Base-by-base conservation (phyloP, 495 filamentous ascomycete genomes). In the Talaromyces ruber region DNA sequence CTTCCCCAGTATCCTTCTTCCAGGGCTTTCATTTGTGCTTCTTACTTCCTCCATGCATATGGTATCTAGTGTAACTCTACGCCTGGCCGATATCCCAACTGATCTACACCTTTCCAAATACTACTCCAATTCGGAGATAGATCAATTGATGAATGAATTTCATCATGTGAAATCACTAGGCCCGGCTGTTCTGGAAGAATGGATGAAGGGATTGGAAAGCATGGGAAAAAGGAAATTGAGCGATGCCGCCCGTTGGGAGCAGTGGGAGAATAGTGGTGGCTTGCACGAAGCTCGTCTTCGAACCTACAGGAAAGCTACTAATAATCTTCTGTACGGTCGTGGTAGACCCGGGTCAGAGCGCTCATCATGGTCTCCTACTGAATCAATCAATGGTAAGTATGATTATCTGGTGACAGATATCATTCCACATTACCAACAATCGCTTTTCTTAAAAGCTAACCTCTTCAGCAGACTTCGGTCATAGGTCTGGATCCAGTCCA, bases 241-340 rank as follows among this genome's bases (percentile, higher is more conserved):
- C 25, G 84, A 90, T 64, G 75, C 82, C 21, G 73, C 79, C 22
- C 83, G 85, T 28, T 91, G 89, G 84, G 89, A 92, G 67, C 84
- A 81, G 58, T 92, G 85, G 81, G 85, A 87, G 59, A 71, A 71
- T 16, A 70, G 72, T 56, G 78, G 81, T n/a, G 79, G 80, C 21
- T 47, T 72, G 26, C 43, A 54, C 16, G 34, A 45, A 22, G 24
- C 47, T 32, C 25, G 21, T 6, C 30, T 22, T 47, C 12, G 25
- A 11, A 16, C n/a, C 18, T 18, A 22, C 26, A 25, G 25, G 9
- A 60, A n/a, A 4, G 7, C 43, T 21, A 32, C 43, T 30, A 30
- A 51, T 8, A 43, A 22, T 47, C 16, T 18, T 28, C 59, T 26
- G 18, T 32, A 16, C 37, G 28, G 37, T 34, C 28, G n/a, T 32